Base-by-base conservation (phyloP, 2,329 filamentous ascomycete genomes). In the Tolypocladium ovalisporum region DNA sequence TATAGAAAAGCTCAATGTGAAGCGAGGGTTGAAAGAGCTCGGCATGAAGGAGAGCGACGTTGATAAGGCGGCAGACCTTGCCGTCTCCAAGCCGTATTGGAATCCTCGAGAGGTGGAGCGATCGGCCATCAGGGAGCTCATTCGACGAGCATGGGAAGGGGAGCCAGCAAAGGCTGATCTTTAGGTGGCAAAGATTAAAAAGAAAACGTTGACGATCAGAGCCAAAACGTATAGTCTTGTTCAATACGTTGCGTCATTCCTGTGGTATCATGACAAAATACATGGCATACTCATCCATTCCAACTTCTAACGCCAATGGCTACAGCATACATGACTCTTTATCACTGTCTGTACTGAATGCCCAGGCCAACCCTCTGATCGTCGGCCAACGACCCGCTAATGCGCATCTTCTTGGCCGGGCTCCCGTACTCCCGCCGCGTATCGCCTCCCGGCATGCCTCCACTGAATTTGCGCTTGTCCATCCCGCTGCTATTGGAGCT, bases 401-500 rank as follows among this genome's bases (percentile, higher is more conserved):
- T 70, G 29, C 77, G 73, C 55, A 75, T 66, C 69, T 77, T 83
- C 69, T 84, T 84, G 1, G 75, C 70, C 34, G 80, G 79, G 63
- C 78, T 82, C 7, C 70, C 68, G 34, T 73, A 65, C 13, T 67
- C 66, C 32, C 73, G 71, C 29, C 67, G 67, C 47, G 66, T 60
- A 36, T 70, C 66, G 2, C 73, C 72, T 3, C 72, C 71, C 52
- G 57, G 59, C 4, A 65, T 61, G 24, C 65, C 66, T 4, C 70
- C 71, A 27, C 69, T 72, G 40, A 77, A 76, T 67, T 82, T 82
- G 57, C 80, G 75, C 72, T 83, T 83, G 54, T 79, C 79, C 34
- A 67, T 55, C 1, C 71, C 74, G 17, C 72, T 73, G 15, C 71
- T 67, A 62, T 75, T 77, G 17, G 78, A 61, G 10, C 74, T 73